Evolutionary conservation across 352 stramenopile species (phyloP), one percentile per base, ranked within the genome.

Genomic region (Phytophthora hybrid): DNA sequence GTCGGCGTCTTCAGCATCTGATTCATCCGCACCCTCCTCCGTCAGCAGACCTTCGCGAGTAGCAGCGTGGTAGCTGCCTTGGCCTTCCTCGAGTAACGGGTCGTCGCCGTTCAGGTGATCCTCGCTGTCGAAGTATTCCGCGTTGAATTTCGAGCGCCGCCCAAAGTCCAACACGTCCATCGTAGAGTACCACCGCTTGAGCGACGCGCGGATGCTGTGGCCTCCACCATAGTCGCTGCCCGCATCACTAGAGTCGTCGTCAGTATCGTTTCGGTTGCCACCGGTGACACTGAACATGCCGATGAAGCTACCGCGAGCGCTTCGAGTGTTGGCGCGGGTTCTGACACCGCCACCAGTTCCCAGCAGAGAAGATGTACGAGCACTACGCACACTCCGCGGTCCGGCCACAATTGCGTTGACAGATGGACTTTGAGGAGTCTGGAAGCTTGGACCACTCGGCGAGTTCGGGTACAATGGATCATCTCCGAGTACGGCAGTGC

Each of bases 141-240:
- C 85, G 16, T 82, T 90, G 68, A 95, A 95, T 62, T 85, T 83
- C 0, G 88, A 95, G n/a, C 87, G 88, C 34, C 88, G 84, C 0
- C 85, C 80, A 10, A 92, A 88, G 55, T 93, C 86, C n/a, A 89
- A 49, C 44, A 83, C 67, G 23, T 93, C 86, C 82, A 92, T 86
- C 31, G 82, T 81, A 5, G 85, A 93, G 46, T 90, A 88, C 87
- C 87, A 94, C 44, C 88, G 87, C 63, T 87, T 89, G n/a, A 94
- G 69, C 14, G 84, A 91, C 51, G 80, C 76, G 3, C 83, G 75
- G 44, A 94, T 82, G 21, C 82, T 76, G 46, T 83, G 81, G 34
- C 73, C 80, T 54, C 83, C 77, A 34, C 63, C 60, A 21, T 86
- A 88, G 39, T 94, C 87, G 14, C 74, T 82, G 14, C 79, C 89